Percentiles rank a stretch among this genome's conserved stretches.
phyloP scores from a whole-genome alignment of 1,139 yeast species.

The Neolecta irregularis region DNA sequence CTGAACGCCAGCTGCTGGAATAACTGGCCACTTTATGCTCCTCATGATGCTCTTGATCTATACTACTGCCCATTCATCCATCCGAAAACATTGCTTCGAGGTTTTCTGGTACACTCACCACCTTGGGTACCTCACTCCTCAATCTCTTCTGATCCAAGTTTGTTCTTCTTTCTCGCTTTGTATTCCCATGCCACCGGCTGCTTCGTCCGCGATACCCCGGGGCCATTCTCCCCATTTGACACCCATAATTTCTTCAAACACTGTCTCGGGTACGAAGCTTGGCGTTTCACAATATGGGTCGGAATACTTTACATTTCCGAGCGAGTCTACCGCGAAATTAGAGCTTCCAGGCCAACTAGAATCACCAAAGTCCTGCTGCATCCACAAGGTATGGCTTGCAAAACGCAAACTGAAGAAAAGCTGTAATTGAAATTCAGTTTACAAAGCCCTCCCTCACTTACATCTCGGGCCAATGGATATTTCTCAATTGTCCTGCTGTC shows the following conservation, averaged over 20 bases:
- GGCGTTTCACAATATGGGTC: background rate
- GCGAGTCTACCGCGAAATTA: constrained; percentile 3
- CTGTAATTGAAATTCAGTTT: constrained; percentile 5
- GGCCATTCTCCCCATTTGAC: constrained; percentile 2
- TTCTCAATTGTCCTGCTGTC: constrained; percentile 4
- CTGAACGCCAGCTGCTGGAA: constrained; percentile 3
- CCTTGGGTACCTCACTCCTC: too few species aligned
- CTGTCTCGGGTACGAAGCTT: constrained; percentile 6
- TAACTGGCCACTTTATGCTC: constrained; percentile 6
- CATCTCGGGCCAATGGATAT: constrained; percentile 9
- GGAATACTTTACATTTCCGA: constrained; percentile 4
- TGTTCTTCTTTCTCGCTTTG: constrained; percentile 4
- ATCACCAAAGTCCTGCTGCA: constrained; percentile 3
- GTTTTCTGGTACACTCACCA: constrained; percentile 5
- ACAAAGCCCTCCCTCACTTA: constrained; percentile 3
- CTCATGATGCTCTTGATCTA: constrained; percentile 5
- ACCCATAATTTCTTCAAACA: constrained; percentile 3
- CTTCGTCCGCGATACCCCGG: constrained; percentile 5
- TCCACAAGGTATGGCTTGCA: too few species aligned
- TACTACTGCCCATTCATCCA: constrained; percentile 1
- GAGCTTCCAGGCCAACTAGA: constrained; percentile 3
- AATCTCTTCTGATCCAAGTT: too few species aligned
- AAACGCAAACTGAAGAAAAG: too few species aligned
- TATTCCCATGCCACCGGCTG: constrained; percentile 7
- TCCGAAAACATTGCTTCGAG: constrained; percentile 5